phyloP scores from a whole-genome alignment of 164 flowering plant species.

The Berberis thunbergii region DNA sequence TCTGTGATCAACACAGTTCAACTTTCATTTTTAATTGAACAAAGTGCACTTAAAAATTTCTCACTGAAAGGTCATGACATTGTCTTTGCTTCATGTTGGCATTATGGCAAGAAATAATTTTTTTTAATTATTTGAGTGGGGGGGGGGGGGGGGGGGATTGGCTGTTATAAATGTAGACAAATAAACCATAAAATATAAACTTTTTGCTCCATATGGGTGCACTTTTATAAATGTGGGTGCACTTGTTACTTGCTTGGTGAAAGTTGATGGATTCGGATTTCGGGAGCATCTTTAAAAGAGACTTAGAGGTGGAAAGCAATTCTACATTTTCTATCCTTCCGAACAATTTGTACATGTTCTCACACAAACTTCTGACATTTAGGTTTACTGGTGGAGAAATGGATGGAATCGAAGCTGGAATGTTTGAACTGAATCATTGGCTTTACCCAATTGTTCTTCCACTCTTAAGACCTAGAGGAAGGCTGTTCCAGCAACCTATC shows the following conservation, averaged over 20 bases:
- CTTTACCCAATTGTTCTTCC: constrained; percentile 15
- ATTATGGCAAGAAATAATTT: too few species aligned
- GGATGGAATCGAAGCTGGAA: constrained; percentile 16
- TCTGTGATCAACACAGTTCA: too few species aligned
- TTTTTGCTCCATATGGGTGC: too few species aligned
- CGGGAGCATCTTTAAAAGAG: constrained; percentile 26
- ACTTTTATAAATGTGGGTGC: constrained; percentile 17
- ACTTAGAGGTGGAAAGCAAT: constrained; percentile 10
- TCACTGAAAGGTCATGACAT: too few species aligned
- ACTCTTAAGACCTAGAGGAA: neutral
- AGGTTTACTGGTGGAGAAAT: constrained; percentile 24
- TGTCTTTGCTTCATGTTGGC: too few species aligned
- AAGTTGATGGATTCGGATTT: constrained; percentile 26
- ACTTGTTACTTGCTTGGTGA: constrained; percentile 15
- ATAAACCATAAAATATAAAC: too few species aligned
- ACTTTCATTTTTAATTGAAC: too few species aligned
- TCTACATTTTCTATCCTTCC: constrained; percentile 16
- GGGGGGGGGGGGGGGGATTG: too few species aligned
- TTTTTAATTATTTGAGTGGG: too few species aligned
- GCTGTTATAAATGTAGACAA: too few species aligned
- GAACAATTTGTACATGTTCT: constrained; percentile 23
- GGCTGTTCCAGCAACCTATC: neutral
- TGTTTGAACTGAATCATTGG: constrained; percentile 35
- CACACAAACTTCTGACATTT: constrained; percentile 32
- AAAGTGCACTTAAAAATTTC: too few species aligned